Evolutionary conservation across 495 filamentous ascomycete species (phyloP).

Genomic region (Chaetomium cochliodes): DNA sequence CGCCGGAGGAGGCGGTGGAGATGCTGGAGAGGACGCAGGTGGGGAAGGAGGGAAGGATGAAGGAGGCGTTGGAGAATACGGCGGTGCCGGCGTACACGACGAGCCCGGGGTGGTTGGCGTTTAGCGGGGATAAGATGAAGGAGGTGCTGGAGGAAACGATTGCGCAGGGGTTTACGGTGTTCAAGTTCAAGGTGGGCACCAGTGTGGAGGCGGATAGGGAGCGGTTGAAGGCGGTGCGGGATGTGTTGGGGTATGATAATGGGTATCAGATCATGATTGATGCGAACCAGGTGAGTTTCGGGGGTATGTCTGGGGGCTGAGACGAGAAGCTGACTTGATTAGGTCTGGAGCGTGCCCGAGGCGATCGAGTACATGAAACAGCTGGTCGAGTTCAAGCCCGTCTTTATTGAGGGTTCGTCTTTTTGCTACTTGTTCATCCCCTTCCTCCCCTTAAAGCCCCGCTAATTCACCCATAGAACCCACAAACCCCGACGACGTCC

Average conservation of each 20-base stretch:
- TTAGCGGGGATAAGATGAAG: constrained; percentile 81
- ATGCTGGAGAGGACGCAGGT: constrained; percentile 61
- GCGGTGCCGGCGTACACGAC: constrained; percentile 93
- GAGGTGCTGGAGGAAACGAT: constrained; percentile 67
- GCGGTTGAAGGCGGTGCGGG: constrained; percentile 68
- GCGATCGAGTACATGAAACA: constrained; percentile 83
- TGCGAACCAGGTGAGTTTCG: constrained; percentile 56
- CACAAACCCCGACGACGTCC: constrained; percentile 85
- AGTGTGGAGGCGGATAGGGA: constrained; percentile 66
- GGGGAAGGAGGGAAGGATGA: constrained; percentile 63
- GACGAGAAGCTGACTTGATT: constrained; percentile 30
- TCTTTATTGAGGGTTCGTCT: constrained; percentile 72
- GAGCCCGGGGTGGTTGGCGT: constrained; percentile 87
- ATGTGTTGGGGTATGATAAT: constrained; percentile 78
- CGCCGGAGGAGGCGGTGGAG: constrained; percentile 72
- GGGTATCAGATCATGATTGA: constrained; percentile 92
- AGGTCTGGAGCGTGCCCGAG: constrained; percentile 89
- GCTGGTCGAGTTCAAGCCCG: constrained; percentile 80
- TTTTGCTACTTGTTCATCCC: background rate
- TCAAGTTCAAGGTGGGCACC: constrained; percentile 86
- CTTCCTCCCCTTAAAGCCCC: background rate
- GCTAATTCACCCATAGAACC: constrained; percentile 54
- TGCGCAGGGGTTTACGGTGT: constrained; percentile 72
- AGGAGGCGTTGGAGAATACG: constrained; percentile 63
- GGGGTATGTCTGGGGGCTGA: background rate